Base-by-base conservation (phyloP, 2,329 filamentous ascomycete species). In the Eutypa lata region DNA sequence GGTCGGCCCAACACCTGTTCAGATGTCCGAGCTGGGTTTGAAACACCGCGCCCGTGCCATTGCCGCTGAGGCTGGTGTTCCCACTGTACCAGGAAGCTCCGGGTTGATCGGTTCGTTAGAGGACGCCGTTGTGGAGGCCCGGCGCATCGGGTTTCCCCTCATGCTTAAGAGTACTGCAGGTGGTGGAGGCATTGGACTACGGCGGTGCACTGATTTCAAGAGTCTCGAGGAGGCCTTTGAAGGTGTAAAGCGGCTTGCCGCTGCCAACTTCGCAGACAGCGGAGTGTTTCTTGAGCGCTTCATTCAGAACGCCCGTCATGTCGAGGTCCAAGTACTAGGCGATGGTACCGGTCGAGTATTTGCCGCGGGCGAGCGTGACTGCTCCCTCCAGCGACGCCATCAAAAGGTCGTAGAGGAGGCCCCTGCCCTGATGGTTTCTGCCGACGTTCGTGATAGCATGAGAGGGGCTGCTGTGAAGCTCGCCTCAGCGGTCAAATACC, bases 281-380 rank as follows among this genome's bases (percentile, higher is more conserved):
- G 83, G 81, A 0, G 75, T 88, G 5, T 84, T 88, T 56, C 75
- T 89, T 33, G 85, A 89, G 61, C 76, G 76, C 22, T 89, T 82
- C 61, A 84, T 82, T 48, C 79, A 81, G 0, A 73, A 74, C 1
- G 80, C 79, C n/a, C 78, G 81, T 47, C 86, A 89, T 58, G 81
- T 89, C 37, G 86, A 89, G 63, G 81, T 88, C 0, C 86, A 89
- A 57, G 56, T 58, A 56, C 26, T 24, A 19, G 16, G 3, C 24
- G 21, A 6, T n/a, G n/a, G n/a, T n/a, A n/a, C n/a, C n/a, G n/a
- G n/a, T n/a, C n/a, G n/a, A n/a, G n/a, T n/a, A n/a, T n/a, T n/a
- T n/a, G n/a, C n/a, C n/a, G n/a, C n/a, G 24, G 83, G 84, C 4
- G 86, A 89, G 61, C 74, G 86, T 26, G 86, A 89, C 56, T 89